Evolutionary conservation across 2,329 filamentous ascomycete species (phyloP), one percentile per base, ranked within the genome.

Genomic region (Ilyonectria robusta): DNA sequence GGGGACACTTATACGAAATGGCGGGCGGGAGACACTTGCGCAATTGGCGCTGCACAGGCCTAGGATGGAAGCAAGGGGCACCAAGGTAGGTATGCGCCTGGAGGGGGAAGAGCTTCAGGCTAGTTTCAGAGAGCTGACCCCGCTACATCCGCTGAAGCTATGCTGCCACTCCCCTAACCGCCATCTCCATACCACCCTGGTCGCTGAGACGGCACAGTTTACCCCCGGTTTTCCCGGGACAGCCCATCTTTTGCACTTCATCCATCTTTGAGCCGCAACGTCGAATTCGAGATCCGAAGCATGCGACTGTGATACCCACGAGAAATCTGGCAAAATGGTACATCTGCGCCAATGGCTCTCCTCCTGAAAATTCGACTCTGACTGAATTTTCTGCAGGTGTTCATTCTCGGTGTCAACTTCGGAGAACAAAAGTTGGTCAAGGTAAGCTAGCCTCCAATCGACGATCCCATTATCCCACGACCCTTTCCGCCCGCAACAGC

Each of bases 321-420:
- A 62, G 44, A 71, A 72, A 54, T 55, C 64, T 44, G 64, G 65
- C 70, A 75, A 21, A 53, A 76, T 76, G 74, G 74, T 75, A 67
- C 15, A 64, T n/a, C 51, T 47, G 15, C 21, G 17, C 31, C 60
- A 67, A 59, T 66, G 17, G 8, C 23, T 11, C n/a, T 21, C n/a
- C 29, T 23, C 10, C 29, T 17, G 6, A 7, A 10, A 9, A 1
- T 29, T 3, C 1, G 17, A 23, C 3, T 21, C 26, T 70, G 15
- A 65, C 51, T 29, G 9, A 21, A 33, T 15, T 17, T 40, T 29
- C 23, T 33, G 2, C 47, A 94, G 93, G 92, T 95, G 77, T 93
- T 96, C 85, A 91, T 98, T 77, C 87, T 95, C 78, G 93, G 94
- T 76, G 86, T 93, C 85, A 95, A 93, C 85, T 98, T 98, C 85